These are phyloP conservation scores for Ceratocystiopsis minuta DNA, from an alignment of 2,329 filamentous ascomycete species.

Conservation along the genomic window DNA sequence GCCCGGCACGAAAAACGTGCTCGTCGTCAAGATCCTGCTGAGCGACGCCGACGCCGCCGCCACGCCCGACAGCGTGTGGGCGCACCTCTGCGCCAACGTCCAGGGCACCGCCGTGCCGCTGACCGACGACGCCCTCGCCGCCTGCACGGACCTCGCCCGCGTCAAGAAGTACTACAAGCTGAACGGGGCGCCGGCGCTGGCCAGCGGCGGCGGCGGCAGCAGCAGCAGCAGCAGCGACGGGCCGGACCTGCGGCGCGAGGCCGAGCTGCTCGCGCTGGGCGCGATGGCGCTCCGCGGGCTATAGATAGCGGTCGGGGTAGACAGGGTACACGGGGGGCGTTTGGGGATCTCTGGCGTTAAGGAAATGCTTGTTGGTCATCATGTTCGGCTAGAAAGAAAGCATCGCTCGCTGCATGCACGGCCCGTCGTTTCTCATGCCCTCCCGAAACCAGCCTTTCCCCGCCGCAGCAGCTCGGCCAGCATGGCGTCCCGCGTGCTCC, in stretches of 20 bases:
- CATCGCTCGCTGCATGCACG: not conserved
- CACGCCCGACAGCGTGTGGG: slow-evolving; percentile 29
- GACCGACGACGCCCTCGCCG: slow-evolving; percentile 42
- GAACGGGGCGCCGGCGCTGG: slow-evolving; percentile 35
- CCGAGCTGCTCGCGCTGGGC: slow-evolving; percentile 54
- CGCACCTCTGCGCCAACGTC: slow-evolving; percentile 44
- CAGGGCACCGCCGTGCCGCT: slow-evolving; percentile 42
- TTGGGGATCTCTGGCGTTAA: not conserved
- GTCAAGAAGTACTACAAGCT: slow-evolving; percentile 81
- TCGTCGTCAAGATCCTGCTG: slow-evolving; percentile 61
- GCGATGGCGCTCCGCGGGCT: slow-evolving; percentile 61
- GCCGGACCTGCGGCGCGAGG: slow-evolving; percentile 22
- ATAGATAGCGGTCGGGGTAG: slow-evolving; percentile 13
- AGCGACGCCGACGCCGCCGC: slow-evolving; percentile 20
- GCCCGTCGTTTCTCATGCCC: slow-evolving; percentile 5
- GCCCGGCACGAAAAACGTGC: slow-evolving; percentile 49
- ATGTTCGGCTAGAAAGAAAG: not conserved
- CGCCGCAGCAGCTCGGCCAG: slow-evolving; percentile 41
- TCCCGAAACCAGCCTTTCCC: slow-evolving; percentile 23
- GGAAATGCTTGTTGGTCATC: too few species aligned
- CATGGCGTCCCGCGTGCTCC: slow-evolving; percentile 43
- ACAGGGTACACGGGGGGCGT: too few species aligned
- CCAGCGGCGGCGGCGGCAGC: slow-evolving; percentile 14
- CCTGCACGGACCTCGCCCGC: slow-evolving; percentile 44
- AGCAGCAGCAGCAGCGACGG: too few species aligned